Evolutionary conservation across 257 asterid species (phyloP).

Genomic region (Prunella vulgaris): DNA sequence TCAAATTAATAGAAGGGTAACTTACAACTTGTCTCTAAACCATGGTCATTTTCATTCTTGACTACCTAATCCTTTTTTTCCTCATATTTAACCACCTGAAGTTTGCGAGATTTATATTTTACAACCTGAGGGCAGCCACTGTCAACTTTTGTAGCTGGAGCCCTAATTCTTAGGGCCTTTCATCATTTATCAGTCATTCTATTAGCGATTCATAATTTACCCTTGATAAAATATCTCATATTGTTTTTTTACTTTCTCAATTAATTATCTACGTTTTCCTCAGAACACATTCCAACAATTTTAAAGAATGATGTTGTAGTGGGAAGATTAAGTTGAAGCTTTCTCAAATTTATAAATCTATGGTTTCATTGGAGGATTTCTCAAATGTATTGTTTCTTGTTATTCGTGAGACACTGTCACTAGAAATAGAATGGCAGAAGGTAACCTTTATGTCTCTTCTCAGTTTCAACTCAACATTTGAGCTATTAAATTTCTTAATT

Average conservation of each 20-base stretch:
- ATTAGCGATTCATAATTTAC: not conserved
- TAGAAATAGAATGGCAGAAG: slow-evolving; percentile 54
- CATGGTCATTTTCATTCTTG: not conserved
- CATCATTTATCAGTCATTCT: not conserved
- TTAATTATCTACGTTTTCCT: slow-evolving; percentile 5
- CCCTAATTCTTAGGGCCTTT: not conserved
- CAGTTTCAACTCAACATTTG: not conserved
- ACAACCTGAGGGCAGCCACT: not conserved
- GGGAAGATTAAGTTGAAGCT: slow-evolving; percentile 78
- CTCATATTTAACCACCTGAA: not conserved
- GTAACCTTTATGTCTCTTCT: slow-evolving; percentile 31
- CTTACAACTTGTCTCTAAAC: not conserved
- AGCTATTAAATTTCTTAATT: not conserved
- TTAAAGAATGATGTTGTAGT: slow-evolving; percentile 65
- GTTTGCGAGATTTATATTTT: not conserved
- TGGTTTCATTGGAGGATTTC: slow-evolving; percentile 57
- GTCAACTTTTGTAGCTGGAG: not conserved
- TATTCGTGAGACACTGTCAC: slow-evolving; percentile 61
- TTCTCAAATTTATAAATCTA: slow-evolving; percentile 64
- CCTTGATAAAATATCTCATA: not conserved
- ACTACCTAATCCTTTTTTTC: not conserved
- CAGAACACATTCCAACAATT: slow-evolving; percentile 32
- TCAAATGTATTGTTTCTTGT: slow-evolving; percentile 63
- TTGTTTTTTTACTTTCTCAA: slow-evolving; percentile 17
- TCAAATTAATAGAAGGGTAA: slow-evolving; percentile 4